Base-by-base conservation (phyloP, 2,329 filamentous ascomycete genomes). In the Blastomyces parvus region DNA sequence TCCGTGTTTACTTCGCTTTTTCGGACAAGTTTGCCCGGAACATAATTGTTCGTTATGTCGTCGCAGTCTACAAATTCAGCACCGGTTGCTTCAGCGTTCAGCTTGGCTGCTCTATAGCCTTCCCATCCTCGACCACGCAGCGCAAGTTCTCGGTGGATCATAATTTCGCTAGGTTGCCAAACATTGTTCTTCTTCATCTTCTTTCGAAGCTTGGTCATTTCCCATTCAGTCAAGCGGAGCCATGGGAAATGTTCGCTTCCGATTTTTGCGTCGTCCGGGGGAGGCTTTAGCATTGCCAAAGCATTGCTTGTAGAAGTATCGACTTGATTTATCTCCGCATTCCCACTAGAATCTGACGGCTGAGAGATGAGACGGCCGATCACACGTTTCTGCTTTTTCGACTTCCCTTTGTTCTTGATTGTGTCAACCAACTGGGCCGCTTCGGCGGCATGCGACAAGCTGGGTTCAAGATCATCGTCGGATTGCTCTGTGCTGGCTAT, bases 141-240 rank as follows among this genome's bases (percentile, higher is more conserved):
- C 56, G 83, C 81, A n/a, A 88, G 78, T 72, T 87, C 84, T 40
- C 85, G 82, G 63, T 83, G 79, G 57, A 87, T 85, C 85, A 88
- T 88, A 13, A 86, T 84, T 65, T 85, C 83, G 66, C 84, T 87
- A 0, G 85, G 85, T 55, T 84, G 82, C 85, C 85, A 88, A n/a
- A 86, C 81, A 6, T 84, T 84, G 66, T 88, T 88, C 77, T 88
- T 88, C 77, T 88, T 88, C 85, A 88, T 88, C 67, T 84, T 82
- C 73, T 87, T 87, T 61, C 85, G 80, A 30, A 88, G 73, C 60
- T 83, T 84, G 5, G 84, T 85, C 84, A 88, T 86, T 69, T 88
- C 85, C 76, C 82, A 88, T 67, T 87, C 85, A 2, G 85, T 87
- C 66, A 88, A 74, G 63, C 84, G 83, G 68, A 84, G 78, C 85